These are phyloP conservation scores for Lachnellula subtilissima DNA, from an alignment of 2,329 filamentous ascomycete species.

Conservation along the genomic window DNA sequence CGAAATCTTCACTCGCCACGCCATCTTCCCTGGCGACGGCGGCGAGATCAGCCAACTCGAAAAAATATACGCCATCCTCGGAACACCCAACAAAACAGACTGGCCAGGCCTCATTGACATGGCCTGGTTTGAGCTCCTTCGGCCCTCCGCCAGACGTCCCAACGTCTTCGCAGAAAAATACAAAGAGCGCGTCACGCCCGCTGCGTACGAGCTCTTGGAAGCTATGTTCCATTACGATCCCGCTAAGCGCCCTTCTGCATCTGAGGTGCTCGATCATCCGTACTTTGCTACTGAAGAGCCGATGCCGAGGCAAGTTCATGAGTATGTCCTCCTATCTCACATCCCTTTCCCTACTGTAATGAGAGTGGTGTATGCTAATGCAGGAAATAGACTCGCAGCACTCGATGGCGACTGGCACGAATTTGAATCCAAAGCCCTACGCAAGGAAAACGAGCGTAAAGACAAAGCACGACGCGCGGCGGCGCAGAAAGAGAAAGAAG, in stretches of 20 bases:
- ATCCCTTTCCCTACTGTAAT: background rate
- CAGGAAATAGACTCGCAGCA: constrained; percentile 52
- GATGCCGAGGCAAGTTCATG: constrained; percentile 67
- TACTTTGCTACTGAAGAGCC: constrained; percentile 88
- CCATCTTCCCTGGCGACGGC: constrained; percentile 92
- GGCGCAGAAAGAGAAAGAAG: constrained; percentile 25
- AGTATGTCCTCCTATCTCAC: constrained; percentile 51
- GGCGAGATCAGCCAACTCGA: constrained; percentile 95
- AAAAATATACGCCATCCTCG: constrained; percentile 90
- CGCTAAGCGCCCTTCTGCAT: constrained; percentile 72
- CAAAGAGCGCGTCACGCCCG: constrained; percentile 67
- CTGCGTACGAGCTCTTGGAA: constrained; percentile 75
- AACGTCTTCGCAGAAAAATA: constrained; percentile 82
- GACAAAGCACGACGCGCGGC: constrained; percentile 37
- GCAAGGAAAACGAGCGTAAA: constrained; percentile 77
- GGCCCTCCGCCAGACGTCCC: constrained; percentile 67
- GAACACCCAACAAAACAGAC: constrained; percentile 75
- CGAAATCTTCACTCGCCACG: constrained; percentile 89
- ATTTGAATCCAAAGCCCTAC: constrained; percentile 91
- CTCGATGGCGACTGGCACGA: constrained; percentile 97
- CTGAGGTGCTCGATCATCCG: constrained; percentile 76
- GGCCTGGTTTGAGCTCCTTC: constrained; percentile 92
- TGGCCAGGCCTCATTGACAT: constrained; percentile 92
- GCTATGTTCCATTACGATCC: constrained; percentile 91
- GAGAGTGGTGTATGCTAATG: constrained; percentile 21